Conservation (phyloP, 2,329 filamentous ascomycete species). For the Aspergillus sergii region DNA sequence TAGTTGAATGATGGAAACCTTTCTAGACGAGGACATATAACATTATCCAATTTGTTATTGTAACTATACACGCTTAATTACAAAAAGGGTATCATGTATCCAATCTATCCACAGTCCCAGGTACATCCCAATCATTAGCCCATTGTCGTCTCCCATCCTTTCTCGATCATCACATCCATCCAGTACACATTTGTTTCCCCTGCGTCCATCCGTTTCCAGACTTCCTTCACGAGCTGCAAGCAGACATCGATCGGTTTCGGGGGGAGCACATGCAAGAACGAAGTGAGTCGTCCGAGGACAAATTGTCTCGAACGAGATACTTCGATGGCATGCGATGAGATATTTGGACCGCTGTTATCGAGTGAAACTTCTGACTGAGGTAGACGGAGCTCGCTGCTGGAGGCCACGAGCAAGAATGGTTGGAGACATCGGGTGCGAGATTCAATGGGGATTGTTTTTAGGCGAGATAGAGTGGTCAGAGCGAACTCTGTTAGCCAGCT, state of each 20-base stretch:
- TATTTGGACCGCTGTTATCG: constrained; percentile 22
- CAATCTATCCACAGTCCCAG: not conserved
- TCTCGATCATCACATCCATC: constrained; percentile 61
- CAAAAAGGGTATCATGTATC: not conserved
- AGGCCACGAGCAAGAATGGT: constrained; percentile 55
- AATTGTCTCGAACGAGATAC: constrained; percentile 53
- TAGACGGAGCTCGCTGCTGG: constrained; percentile 54
- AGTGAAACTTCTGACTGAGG: constrained; percentile 27
- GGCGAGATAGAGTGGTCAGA: constrained; percentile 52
- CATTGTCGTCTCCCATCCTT: constrained; percentile 60
- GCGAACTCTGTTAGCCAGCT: constrained; percentile 55
- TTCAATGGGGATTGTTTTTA: constrained; percentile 54
- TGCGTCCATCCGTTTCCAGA: constrained; percentile 55
- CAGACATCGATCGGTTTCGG: constrained; percentile 56
- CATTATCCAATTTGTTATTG: not conserved
- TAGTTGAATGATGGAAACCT: not conserved
- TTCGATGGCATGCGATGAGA: constrained; percentile 47
- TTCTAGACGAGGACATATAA: not conserved
- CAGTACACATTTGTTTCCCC: constrained; percentile 53
- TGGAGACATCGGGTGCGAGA: constrained; percentile 59
- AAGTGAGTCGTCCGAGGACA: constrained; percentile 53
- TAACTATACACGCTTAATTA: not conserved
- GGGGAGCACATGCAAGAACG: constrained; percentile 49
- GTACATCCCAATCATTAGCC: constrained; percentile 31
- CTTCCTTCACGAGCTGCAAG: constrained; percentile 54